phyloP scores from a whole-genome alignment of 2,329 filamentous ascomycete species.

The Ramularia collo-cygni region DNA sequence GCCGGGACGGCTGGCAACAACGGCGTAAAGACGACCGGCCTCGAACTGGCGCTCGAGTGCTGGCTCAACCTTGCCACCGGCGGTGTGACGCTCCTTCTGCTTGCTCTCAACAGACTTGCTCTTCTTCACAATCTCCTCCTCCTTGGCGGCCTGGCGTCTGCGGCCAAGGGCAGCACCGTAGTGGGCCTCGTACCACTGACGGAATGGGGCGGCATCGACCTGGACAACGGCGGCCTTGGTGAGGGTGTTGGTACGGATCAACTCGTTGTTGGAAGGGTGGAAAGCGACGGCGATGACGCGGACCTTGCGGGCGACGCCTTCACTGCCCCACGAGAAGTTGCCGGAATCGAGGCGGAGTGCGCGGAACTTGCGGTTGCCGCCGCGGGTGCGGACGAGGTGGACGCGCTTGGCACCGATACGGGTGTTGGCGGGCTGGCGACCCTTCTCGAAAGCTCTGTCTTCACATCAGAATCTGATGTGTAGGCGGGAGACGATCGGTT shows the following conservation, averaged over 20 bases:
- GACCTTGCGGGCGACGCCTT: slow-evolving; percentile 97
- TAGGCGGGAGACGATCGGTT: slow-evolving; percentile 51
- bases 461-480: slow-evolving; percentile 54
- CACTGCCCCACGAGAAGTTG: slow-evolving; percentile 99
- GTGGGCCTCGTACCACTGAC: slow-evolving; percentile 99
- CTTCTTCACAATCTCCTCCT: slow-evolving; percentile 75
- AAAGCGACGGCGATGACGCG: slow-evolving; percentile 97
- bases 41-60: slow-evolving; percentile 98
- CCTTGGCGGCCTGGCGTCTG: slow-evolving; percentile 69
- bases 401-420: slow-evolving; percentile 96
- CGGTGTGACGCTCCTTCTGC: slow-evolving; percentile 79
- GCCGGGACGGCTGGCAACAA: slow-evolving; percentile 85
- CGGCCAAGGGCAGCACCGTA: slow-evolving; percentile 88
- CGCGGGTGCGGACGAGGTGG: slow-evolving; percentile 93
- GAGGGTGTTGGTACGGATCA: slow-evolving; percentile 99
- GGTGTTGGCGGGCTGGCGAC: slow-evolving; percentile 98
- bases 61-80: slow-evolving; percentile 83
- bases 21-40: slow-evolving; percentile 93
- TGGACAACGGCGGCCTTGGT: slow-evolving; percentile 98
- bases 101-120: slow-evolving; percentile 94
- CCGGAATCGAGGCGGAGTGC: slow-evolving; percentile 96
- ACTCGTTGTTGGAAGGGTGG: slow-evolving; percentile 99
- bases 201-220: slow-evolving; percentile 97
- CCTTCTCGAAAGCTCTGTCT: slow-evolving; percentile 99
- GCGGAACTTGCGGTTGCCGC: slow-evolving; percentile 99